Evolutionary conservation across 306 rosid genomes (phyloP).

Genomic region (Hippophae tibetana): DNA sequence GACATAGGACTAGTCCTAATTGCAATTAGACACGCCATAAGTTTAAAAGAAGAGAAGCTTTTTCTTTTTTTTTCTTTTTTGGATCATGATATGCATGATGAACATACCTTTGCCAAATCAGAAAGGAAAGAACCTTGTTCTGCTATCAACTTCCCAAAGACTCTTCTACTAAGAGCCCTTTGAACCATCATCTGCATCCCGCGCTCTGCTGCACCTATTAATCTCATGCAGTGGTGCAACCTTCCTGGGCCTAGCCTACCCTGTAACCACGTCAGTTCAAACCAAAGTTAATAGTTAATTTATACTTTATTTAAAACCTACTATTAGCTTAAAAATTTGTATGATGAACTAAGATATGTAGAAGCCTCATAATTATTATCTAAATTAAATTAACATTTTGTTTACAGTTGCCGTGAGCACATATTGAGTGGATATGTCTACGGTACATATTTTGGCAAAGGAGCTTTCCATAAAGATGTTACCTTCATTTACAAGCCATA

Average conservation of each 20-base stretch:
- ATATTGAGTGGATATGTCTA: too few species aligned
- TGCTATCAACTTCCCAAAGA: conserved; percentile 64
- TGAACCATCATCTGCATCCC: conserved; percentile 77
- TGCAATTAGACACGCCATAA: too few species aligned
- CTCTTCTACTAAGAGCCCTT: conserved; percentile 76
- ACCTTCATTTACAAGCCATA: too few species aligned
- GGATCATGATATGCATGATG: background rate
- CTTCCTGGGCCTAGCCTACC: conserved; percentile 98
- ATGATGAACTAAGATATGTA: background rate
- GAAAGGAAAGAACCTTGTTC: conserved; percentile 63
- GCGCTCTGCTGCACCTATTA: conserved; percentile 87
- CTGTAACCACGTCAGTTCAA: conserved; percentile 29
- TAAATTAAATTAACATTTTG: too few species aligned
- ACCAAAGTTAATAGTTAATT: background rate
- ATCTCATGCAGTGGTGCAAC: conserved; percentile 97
- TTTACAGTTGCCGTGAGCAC: too few species aligned
- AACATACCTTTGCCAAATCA: conserved; percentile 54
- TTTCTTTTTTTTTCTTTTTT: too few species aligned
- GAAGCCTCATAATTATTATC: too few species aligned
- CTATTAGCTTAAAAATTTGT: background rate
- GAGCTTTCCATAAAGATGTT: too few species aligned
- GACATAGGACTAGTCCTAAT: too few species aligned
- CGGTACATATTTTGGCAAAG: too few species aligned
- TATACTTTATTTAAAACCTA: background rate
- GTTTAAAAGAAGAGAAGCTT: background rate